Conservation (phyloP, 352 stramenopile species). For the Elongisporangium undulatum region DNA sequence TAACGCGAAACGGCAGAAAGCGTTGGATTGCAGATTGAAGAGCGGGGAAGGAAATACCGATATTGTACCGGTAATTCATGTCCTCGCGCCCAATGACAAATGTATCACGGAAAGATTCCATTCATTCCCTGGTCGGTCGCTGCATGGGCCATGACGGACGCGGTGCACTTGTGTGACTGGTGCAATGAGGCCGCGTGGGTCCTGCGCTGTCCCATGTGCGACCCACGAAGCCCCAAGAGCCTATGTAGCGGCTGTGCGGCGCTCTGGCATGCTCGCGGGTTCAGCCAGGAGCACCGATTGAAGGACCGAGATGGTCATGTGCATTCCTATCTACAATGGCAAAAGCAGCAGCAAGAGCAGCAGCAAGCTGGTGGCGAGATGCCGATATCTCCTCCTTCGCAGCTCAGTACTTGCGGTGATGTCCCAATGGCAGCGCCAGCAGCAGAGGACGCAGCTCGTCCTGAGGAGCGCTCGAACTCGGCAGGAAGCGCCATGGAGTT, state of each 20-base stretch:
- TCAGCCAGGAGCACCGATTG: conserved; percentile 24
- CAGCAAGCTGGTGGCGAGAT: not conserved
- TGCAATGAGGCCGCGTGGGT: conserved; percentile 21
- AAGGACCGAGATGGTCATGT: conserved; percentile 15
- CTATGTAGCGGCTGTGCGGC: conserved; percentile 22
- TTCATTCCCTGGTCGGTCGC: not conserved
- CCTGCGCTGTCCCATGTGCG: conserved; percentile 29
- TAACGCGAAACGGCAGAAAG: not conserved
- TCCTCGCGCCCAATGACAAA: not conserved
- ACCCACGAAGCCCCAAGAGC: conserved; percentile 25
- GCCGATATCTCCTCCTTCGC: not conserved
- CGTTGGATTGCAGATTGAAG: not conserved
- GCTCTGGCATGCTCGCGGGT: conserved; percentile 37
- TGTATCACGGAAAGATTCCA: not conserved
- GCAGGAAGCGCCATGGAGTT: not conserved
- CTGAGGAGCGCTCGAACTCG: not conserved
- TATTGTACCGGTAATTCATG: not conserved
- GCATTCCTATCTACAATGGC: conserved; percentile 19
- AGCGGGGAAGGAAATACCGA: not conserved
- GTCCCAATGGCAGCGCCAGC: not conserved
- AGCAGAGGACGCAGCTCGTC: not conserved
- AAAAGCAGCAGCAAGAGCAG: not conserved
- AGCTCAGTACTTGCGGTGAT: not conserved
- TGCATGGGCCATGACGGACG: not conserved
- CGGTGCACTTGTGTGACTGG: conserved; percentile 21